Percentiles rank a stretch among this genome's conserved stretches.
Conservation (phyloP, 2,329 filamentous ascomycete species). For the Diaporthe sp. region DNA sequence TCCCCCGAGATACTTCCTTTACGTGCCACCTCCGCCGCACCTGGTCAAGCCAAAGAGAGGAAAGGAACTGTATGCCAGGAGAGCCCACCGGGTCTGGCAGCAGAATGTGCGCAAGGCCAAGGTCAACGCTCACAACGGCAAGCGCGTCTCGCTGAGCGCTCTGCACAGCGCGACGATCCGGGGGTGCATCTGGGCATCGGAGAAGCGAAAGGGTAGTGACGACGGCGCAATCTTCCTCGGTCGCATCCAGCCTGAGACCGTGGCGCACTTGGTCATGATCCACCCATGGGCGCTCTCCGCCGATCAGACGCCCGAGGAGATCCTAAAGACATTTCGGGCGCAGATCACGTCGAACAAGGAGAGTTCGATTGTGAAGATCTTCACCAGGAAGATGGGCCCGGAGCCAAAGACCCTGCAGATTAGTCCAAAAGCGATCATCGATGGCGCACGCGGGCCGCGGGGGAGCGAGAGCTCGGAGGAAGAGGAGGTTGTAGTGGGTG, state of each 20-base stretch:
- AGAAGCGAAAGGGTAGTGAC: background rate
- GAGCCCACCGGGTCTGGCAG: constrained; percentile 23
- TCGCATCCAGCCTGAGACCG: constrained; percentile 24
- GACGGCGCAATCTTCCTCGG: constrained; percentile 11
- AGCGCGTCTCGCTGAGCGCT: background rate
- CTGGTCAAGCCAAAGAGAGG: constrained; percentile 11
- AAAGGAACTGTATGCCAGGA: constrained; percentile 5
- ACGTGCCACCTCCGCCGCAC: constrained; percentile 24
- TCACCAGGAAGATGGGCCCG: constrained; percentile 26
- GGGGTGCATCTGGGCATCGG: constrained; percentile 13
- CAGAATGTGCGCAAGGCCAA: constrained; percentile 13
- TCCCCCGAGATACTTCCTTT: constrained; percentile 26
- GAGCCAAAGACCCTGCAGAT: constrained; percentile 24
- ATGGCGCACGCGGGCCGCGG: background rate
- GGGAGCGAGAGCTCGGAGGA: background rate
- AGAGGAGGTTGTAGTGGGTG: background rate
- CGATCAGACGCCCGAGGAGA: constrained; percentile 21
- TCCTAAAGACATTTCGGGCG: constrained; percentile 17
- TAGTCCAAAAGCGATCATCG: constrained; percentile 17
- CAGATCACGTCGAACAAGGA: constrained; percentile 20
- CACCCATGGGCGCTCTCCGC: constrained; percentile 21
- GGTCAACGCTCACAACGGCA: background rate
- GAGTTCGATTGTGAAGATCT: background rate
- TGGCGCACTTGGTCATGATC: constrained; percentile 29
- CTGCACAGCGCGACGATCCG: constrained; percentile 17